These are phyloP conservation scores for Nidula microcarpa DNA, from an alignment of 768 basidiomycete species.

Conservation along the genomic window DNA sequence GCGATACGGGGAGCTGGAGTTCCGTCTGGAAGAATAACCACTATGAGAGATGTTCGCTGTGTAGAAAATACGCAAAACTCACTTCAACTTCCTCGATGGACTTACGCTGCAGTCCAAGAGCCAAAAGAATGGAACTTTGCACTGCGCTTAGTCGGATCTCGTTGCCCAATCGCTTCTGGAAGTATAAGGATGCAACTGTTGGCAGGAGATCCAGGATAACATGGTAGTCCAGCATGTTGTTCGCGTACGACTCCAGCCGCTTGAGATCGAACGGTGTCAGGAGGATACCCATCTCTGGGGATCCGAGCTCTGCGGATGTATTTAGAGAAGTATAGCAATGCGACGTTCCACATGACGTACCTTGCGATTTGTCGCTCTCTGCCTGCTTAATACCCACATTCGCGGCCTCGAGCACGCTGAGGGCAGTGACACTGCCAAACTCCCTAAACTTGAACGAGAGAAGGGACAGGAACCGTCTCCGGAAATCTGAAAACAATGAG, in stretches of 20 bases:
- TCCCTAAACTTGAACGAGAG: constrained; percentile 95
- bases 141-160: constrained; percentile 77
- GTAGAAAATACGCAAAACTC: background rate
- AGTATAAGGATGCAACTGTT: constrained; percentile 75
- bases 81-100: constrained; percentile 88
- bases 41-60: background rate
- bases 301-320: constrained; percentile 22
- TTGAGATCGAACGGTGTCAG: constrained; percentile 94
- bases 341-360: background rate
- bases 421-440: constrained; percentile 81
- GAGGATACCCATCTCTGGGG: constrained; percentile 48
- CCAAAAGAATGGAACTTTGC: constrained; percentile 88
- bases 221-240: constrained; percentile 95
- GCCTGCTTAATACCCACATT: constrained; percentile 56
- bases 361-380: constrained; percentile 11
- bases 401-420: constrained; percentile 87
- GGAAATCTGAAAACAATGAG: constrained; percentile 65
- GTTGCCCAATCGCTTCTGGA: constrained; percentile 66
- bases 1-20: constrained; percentile 79
- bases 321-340: constrained; percentile 1
- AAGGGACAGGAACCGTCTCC: constrained; percentile 82
- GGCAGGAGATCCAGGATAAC: constrained; percentile 93
- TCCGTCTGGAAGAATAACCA: constrained; percentile 48
- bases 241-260: constrained; percentile 91
- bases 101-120: constrained; percentile 88